Percentiles rank a stretch among this genome's conserved stretches.
These are phyloP conservation scores for Linnemannia zychae DNA, from an alignment of 192 early-diverging fungal genomes.

Conservation along the genomic window DNA sequence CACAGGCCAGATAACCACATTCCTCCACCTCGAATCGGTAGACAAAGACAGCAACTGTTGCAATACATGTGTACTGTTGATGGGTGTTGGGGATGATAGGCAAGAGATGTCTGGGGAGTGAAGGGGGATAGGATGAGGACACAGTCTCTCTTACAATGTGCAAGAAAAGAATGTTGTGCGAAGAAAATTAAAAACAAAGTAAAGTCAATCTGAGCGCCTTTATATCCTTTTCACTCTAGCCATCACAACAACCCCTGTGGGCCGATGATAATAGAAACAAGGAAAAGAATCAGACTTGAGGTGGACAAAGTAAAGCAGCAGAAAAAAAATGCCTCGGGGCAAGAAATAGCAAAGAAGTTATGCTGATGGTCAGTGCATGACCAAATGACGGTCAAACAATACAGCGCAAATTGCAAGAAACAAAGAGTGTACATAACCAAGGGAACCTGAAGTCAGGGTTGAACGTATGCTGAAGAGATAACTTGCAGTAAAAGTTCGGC, in stretches of 20 bases:
- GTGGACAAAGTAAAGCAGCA: too few species aligned
- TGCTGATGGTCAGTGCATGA: not conserved
- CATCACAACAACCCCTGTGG: too few species aligned
- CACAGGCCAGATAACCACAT: conserved; percentile 22
- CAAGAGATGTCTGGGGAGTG: not conserved
- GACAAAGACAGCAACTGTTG: conserved; percentile 39
- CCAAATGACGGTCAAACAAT: not conserved
- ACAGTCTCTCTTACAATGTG: too few species aligned
- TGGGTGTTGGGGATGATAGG: not conserved
- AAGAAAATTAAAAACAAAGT: too few species aligned
- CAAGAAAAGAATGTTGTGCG: too few species aligned
- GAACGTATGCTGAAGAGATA: not conserved
- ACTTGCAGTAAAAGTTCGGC: not conserved
- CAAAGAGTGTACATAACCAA: not conserved
- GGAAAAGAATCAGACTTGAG: too few species aligned
- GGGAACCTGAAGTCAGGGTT: not conserved
- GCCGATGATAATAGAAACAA: too few species aligned
- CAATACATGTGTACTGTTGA: conserved; percentile 10
- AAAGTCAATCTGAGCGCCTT: too few species aligned
- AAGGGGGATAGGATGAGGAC: not conserved
- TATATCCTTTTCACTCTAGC: too few species aligned
- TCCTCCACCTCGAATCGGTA: conserved; percentile 27
- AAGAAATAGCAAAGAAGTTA: not conserved
- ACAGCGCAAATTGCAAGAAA: not conserved
- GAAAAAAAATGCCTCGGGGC: not conserved